Evolutionary conservation across 306 rosid species (phyloP).

Genomic region (Dryas alaskensis): DNA sequence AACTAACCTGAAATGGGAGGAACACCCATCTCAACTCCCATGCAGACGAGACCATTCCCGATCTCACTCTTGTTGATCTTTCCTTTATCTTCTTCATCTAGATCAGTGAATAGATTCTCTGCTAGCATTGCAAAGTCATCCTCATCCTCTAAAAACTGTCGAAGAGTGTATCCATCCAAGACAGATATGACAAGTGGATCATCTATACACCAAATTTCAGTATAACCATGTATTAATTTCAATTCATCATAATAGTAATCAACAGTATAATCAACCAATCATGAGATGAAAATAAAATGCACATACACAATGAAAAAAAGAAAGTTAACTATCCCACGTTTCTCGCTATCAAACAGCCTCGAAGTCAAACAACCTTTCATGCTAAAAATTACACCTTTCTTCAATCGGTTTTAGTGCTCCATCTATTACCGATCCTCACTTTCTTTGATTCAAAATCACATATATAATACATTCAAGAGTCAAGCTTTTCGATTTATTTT

Average conservation of each 20-base stretch:
- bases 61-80: slow-evolving; percentile 74
- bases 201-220: slow-evolving; percentile 42
- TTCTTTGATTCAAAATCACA: background rate
- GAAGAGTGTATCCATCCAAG: slow-evolving; percentile 74
- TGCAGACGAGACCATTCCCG: slow-evolving; percentile 63
- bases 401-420: background rate
- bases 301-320: too few species aligned
- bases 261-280: background rate
- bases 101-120: slow-evolving; percentile 78
- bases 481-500: background rate
- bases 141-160: slow-evolving; percentile 74
- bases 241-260: background rate
- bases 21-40: slow-evolving; percentile 97
- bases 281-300: background rate
- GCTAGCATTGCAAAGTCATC: slow-evolving; percentile 97
- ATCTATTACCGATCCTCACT: background rate
- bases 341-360: background rate
- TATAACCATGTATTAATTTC: background rate
- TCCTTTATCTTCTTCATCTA: slow-evolving; percentile 85
- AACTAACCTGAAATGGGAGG: slow-evolving; percentile 81
- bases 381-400: background rate
- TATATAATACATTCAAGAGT: background rate
- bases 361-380: background rate
- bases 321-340: background rate
- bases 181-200: slow-evolving; percentile 74